These are phyloP conservation scores for Cornus controversa DNA, from an alignment of 148 eudicot species.

Conservation along the genomic window DNA sequence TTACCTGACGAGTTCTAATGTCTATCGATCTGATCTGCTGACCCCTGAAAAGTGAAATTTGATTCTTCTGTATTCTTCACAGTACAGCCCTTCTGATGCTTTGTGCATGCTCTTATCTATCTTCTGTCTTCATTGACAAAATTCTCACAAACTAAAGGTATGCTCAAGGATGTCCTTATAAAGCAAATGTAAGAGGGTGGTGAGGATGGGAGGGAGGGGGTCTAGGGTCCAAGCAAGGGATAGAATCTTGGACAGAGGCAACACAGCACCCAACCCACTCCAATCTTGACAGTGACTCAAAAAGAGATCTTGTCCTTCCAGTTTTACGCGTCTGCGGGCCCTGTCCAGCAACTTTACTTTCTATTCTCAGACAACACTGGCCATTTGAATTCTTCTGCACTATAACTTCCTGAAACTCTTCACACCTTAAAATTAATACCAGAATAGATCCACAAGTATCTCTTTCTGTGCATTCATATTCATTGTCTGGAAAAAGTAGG, in stretches of 20 bases:
- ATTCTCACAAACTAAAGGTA: slow-evolving; percentile 31
- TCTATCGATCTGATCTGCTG: slow-evolving; percentile 2
- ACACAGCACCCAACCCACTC: slow-evolving; percentile 44
- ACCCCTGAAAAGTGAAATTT: background rate
- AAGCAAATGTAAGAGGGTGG: slow-evolving; percentile 17
- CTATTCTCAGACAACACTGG: slow-evolving; percentile 24
- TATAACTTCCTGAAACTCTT: slow-evolving; percentile 43
- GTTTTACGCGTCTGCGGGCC: slow-evolving; percentile 21
- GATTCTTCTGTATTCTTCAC: slow-evolving; percentile 5
- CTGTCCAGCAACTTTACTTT: slow-evolving; percentile 15
- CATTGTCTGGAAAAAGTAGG: slow-evolving; percentile 30
- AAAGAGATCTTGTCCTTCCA: slow-evolving; percentile 45
- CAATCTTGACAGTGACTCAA: slow-evolving; percentile 39
- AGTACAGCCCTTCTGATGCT: slow-evolving; percentile 13
- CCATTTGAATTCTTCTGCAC: slow-evolving; percentile 34
- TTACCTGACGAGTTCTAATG: background rate
- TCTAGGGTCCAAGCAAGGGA: slow-evolving; percentile 41
- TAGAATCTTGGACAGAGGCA: slow-evolving; percentile 65
- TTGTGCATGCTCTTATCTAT: slow-evolving; percentile 22
- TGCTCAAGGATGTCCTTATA: slow-evolving; percentile 57
- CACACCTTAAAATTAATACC: slow-evolving; percentile 55
- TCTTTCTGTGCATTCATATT: slow-evolving; percentile 39
- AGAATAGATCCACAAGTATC: slow-evolving; percentile 54
- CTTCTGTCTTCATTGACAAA: slow-evolving; percentile 20
- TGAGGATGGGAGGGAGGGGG: slow-evolving; percentile 1